Evolutionary conservation across 2,329 filamentous ascomycete species (phyloP).

Genomic region (Colletotrichum sp.): DNA sequence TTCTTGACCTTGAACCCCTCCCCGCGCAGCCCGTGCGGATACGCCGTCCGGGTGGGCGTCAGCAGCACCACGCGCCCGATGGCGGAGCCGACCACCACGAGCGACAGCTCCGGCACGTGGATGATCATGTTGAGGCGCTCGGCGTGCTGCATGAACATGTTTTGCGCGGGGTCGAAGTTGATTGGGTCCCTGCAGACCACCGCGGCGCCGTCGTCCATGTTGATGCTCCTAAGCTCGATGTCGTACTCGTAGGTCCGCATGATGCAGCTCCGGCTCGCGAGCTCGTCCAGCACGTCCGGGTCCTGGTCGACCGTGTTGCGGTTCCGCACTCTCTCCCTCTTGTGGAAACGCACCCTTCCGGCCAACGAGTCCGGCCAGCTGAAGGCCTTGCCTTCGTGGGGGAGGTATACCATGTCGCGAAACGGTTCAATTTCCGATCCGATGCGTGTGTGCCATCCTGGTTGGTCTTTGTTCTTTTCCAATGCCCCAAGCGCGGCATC

Average conservation of each 20-base stretch:
- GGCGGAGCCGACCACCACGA: constrained; percentile 71
- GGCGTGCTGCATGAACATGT: constrained; percentile 21
- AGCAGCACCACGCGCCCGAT: constrained; percentile 70
- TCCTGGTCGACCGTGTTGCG: constrained; percentile 3
- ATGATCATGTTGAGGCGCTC: constrained; percentile 62
- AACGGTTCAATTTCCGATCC: neutral
- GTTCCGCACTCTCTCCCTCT: neutral
- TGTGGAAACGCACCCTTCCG: constrained; percentile 5
- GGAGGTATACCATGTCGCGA: constrained; percentile 40
- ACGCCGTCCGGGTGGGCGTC: constrained; percentile 47
- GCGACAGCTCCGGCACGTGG: constrained; percentile 71
- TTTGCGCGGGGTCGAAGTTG: constrained; percentile 26
- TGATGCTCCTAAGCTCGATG: constrained; percentile 47
- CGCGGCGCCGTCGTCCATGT: constrained; percentile 22
- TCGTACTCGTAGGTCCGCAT: constrained; percentile 56
- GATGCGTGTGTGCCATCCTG: neutral
- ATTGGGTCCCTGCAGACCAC: constrained; percentile 35
- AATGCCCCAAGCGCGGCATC: neutral
- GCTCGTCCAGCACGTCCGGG: neutral
- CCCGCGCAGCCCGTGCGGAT: neutral
- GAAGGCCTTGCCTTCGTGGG: constrained; percentile 32
- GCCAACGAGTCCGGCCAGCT: neutral
- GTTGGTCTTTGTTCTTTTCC: neutral
- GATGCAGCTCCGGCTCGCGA: constrained; percentile 35
- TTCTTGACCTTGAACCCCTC: constrained; percentile 31